phyloP scores from a whole-genome alignment of 352 stramenopile species.

The Phytophthora syringae region DNA sequence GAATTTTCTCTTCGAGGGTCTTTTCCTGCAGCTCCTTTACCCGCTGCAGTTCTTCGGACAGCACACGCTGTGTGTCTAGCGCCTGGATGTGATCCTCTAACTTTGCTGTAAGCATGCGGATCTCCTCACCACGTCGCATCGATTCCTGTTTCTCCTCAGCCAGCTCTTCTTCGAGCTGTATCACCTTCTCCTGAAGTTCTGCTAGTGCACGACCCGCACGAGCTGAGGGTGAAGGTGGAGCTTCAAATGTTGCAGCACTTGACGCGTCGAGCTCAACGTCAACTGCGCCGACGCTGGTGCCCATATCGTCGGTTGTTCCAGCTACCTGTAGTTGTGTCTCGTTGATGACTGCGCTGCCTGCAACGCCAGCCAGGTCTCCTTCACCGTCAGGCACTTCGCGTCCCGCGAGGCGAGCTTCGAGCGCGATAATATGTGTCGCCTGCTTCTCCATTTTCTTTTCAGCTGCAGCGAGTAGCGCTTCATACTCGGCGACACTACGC shows the following conservation, averaged over 20 bases:
- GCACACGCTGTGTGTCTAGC: conserved; percentile 62
- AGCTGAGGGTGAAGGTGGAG: conserved; percentile 50
- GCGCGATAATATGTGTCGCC: conserved; percentile 83
- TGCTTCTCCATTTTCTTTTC: conserved; percentile 86
- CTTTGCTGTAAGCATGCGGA: conserved; percentile 70
- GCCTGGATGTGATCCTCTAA: conserved; percentile 64
- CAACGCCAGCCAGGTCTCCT: conserved; percentile 1
- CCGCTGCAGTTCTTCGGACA: conserved; percentile 70
- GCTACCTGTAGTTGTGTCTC: conserved; percentile 5
- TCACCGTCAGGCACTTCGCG: conserved; percentile 23
- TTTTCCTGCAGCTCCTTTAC: conserved; percentile 75
- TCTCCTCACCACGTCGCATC: conserved; percentile 75
- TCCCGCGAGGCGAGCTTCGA: conserved; percentile 67
- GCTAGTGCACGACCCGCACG: conserved; percentile 65
- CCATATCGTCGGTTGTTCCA: conserved; percentile 2
- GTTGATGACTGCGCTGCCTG: conserved; percentile 2
- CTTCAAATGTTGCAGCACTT: conserved; percentile 11
- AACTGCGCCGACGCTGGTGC: conserved; percentile 16
- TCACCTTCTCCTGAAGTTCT: conserved; percentile 75
- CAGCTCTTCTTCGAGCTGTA: conserved; percentile 78
- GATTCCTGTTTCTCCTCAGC: conserved; percentile 85
- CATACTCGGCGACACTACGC: conserved; percentile 92
- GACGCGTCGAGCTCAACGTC: conserved; percentile 42
- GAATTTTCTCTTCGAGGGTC: conserved; percentile 70
- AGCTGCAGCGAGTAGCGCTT: conserved; percentile 78